Evolutionary conservation across 1,139 yeast species (phyloP), one percentile per base, ranked within the genome.

Genomic region (Diutina catenulata): DNA sequence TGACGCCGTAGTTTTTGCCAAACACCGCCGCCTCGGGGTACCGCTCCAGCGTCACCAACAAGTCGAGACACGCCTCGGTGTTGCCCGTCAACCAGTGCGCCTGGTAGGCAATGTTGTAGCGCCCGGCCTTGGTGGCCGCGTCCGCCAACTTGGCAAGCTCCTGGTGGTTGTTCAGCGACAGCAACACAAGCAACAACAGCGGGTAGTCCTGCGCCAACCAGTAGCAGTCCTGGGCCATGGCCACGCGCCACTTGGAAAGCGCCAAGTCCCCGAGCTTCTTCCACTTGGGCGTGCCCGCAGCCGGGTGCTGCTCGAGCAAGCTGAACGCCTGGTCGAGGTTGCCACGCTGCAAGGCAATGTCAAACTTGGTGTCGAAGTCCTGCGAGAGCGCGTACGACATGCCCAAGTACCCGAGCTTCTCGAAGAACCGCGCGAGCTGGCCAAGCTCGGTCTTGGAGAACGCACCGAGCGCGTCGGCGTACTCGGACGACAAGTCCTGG

Each of bases 241-340:
- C 74, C 44, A 86, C 70, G 49, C 88, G 77, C 86, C 94, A 91
- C 43, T 72, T 71, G 13, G 68, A 57, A 48, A 93, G 68, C 4
- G 95, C 83, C 44, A 78, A 70, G 62, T 91, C 98, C 45, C 97
- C 99, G 41, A 91, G 72, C 44, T 79, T 72, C 59, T 83, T 84
- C 97, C 97, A 91, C 60, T 86, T 88, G 13, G 57, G 53, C 5
- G 60, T 46, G 46, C 64, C 64, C 24, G 60, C 57, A 18, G 57
- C 53, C 6, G 65, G 51, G 15, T 64, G 58, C 37, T 53, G 58
- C 51, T 71, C 74, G 28, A 94, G 84, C 53, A 91, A 76, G 33
- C 73, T 74, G 47, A 74, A 71, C 9, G 98, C 98, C 47, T 79
- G 71, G 4, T 62, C 55, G 45, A 91, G 73, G 51, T 83, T 73